Percentiles rank a stretch among this genome's conserved stretches.
phyloP scores from a whole-genome alignment of 768 basidiomycete genomes.

The Exsudoporus frostii region DNA sequence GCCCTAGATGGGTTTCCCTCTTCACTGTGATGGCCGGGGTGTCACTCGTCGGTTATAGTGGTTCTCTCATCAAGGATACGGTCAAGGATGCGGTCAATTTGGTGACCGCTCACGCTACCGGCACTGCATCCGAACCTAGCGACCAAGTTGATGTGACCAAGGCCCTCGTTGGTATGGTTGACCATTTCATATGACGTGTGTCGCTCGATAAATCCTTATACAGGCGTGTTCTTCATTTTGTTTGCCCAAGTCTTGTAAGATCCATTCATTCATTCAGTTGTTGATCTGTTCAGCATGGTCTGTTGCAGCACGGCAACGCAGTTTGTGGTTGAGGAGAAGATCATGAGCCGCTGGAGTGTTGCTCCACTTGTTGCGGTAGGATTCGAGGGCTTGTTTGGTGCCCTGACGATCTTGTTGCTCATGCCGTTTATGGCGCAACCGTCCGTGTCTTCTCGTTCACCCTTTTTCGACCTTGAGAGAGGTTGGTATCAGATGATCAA shows the following conservation, averaged over 20 bases:
- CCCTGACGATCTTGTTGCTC: conserved; percentile 70
- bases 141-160: conserved; percentile 64
- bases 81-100: conserved; percentile 44
- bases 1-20: conserved; percentile 80
- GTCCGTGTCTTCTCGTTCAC: conserved; percentile 56
- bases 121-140: conserved; percentile 40
- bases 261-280: background rate
- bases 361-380: conserved; percentile 92
- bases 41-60: conserved; percentile 81
- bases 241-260: conserved; percentile 93
- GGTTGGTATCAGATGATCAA: conserved; percentile 88
- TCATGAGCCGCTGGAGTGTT: conserved; percentile 83
- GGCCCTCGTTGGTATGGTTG: conserved; percentile 62
- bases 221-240: conserved; percentile 86
- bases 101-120: conserved; percentile 16
- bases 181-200: conserved; percentile 10
- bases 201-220: conserved; percentile 13
- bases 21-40: conserved; percentile 86
- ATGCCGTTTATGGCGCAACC: conserved; percentile 79
- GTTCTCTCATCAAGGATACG: conserved; percentile 80
- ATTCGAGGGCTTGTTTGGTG: conserved; percentile 90
- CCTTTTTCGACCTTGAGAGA: conserved; percentile 84
- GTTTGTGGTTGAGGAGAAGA: conserved; percentile 96
- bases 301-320: conserved; percentile 75
- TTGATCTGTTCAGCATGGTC: background rate